Evolutionary conservation across 208 protist genomes (phyloP).

Genomic region (Leishmania guyanensis): DNA sequence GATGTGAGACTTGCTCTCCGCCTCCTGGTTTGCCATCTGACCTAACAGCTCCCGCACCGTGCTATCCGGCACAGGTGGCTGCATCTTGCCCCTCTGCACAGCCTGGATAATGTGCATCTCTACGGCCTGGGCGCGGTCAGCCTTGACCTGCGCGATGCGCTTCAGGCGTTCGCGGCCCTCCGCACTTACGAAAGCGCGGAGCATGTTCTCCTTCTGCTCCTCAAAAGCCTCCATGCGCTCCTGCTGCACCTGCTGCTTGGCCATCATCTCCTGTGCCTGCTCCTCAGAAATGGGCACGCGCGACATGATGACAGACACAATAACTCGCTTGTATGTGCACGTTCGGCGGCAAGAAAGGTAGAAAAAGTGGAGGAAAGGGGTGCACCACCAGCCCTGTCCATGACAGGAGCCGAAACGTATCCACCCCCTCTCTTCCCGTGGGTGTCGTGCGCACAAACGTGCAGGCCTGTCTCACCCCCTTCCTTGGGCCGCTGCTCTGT

Average conservation of each 20-base stretch:
- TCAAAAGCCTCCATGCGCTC: constrained; percentile 69
- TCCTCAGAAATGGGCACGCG: constrained; percentile 88
- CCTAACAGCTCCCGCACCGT: constrained; percentile 79
- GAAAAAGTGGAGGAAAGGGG: not conserved
- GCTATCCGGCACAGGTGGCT: constrained; percentile 86
- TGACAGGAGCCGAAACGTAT: not conserved
- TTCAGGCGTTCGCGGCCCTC: constrained; percentile 90
- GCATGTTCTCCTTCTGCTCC: constrained; percentile 89
- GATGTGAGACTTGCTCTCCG: constrained; percentile 70
- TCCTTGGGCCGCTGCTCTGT: not conserved
- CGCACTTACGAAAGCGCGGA: constrained; percentile 82
- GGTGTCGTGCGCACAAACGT: not conserved
- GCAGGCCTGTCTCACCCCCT: not conserved
- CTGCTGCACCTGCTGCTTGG: constrained; percentile 87
- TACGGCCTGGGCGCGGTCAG: constrained; percentile 79
- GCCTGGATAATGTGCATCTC: constrained; percentile 91
- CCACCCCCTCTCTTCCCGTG: not conserved
- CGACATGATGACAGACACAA: constrained; percentile 32
- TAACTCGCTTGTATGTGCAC: not conserved
- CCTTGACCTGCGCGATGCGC: constrained; percentile 88
- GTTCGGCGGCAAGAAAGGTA: not conserved
- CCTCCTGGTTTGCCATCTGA: constrained; percentile 55
- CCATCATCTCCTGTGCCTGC: constrained; percentile 89
- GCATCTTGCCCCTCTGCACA: constrained; percentile 85
- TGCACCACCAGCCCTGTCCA: not conserved